These are phyloP conservation scores for Calonectria henricotiae DNA, from an alignment of 2,329 filamentous ascomycete genomes.

Conservation along the genomic window DNA sequence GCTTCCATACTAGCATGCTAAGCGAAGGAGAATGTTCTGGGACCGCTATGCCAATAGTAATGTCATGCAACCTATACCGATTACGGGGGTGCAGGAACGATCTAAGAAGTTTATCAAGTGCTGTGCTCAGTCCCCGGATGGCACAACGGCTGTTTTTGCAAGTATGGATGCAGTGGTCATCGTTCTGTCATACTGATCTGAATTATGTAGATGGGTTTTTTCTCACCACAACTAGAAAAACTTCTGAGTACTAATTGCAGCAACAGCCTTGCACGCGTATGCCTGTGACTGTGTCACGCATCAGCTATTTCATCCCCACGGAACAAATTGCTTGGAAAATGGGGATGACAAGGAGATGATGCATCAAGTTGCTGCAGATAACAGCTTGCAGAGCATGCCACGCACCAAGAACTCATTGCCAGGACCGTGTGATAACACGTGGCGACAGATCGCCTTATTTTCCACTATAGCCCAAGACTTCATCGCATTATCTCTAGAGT, in stretches of 20 bases:
- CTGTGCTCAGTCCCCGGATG: constrained; percentile 64
- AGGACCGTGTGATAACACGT: constrained; percentile 40
- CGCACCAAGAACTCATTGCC: background rate
- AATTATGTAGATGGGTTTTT: constrained; percentile 54
- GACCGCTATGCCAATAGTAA: constrained; percentile 81
- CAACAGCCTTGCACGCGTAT: constrained; percentile 72
- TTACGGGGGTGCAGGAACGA: constrained; percentile 73
- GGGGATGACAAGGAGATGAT: constrained; percentile 76
- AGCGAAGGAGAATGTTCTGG: constrained; percentile 75
- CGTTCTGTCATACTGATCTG: constrained; percentile 25
- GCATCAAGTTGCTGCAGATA: constrained; percentile 78
- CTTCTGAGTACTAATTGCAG: constrained; percentile 42
- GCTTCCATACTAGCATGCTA: constrained; percentile 68
- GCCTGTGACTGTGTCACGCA: constrained; percentile 80
- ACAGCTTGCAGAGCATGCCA: constrained; percentile 76
- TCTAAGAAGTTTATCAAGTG: constrained; percentile 71
- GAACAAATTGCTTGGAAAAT: constrained; percentile 73
- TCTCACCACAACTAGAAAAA: too few species aligned
- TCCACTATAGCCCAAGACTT: constrained; percentile 71
- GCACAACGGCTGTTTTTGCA: constrained; percentile 76
- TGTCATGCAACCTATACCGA: constrained; percentile 70
- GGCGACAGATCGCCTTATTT: constrained; percentile 70
- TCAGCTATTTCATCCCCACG: constrained; percentile 79
- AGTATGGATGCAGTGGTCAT: constrained; percentile 37
- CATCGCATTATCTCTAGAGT: constrained; percentile 65